phyloP scores from a whole-genome alignment of 2,329 filamentous ascomycete species.

The Pseudogymnoascus destructans region DNA sequence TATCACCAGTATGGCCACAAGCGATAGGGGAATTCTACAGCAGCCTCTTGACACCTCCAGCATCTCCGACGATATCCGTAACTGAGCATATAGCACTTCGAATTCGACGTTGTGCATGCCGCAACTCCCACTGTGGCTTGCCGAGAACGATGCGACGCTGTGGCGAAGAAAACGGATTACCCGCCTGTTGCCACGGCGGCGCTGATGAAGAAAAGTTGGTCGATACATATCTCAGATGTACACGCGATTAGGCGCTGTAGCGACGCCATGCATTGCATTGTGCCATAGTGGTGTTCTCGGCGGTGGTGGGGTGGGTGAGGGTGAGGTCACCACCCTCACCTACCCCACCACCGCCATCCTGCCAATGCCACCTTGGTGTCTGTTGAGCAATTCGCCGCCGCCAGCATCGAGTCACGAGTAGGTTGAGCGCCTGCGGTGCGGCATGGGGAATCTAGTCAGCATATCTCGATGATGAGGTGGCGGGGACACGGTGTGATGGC shows the following conservation, averaged over 20 bases:
- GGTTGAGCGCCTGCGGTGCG: neutral
- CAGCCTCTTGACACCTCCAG: neutral
- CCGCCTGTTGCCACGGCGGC: neutral
- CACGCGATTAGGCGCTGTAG: constrained; percentile 7
- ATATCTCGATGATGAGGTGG: neutral
- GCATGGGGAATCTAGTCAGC: neutral
- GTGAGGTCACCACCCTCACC: too few species aligned
- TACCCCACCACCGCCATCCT: neutral
- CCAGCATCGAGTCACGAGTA: neutral
- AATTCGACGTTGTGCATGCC: neutral
- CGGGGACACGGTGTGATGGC: neutral
- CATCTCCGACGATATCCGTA: too few species aligned
- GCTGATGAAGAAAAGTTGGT: neutral
- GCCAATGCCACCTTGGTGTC: neutral
- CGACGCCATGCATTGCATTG: constrained; percentile 4
- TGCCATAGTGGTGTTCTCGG: neutral
- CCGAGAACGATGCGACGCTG: neutral
- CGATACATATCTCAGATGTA: constrained; percentile 5
- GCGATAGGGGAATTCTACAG: neutral
- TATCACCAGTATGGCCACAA: neutral
- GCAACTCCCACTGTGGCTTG: neutral
- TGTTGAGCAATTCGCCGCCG: constrained; percentile 5
- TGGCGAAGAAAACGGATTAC: neutral
- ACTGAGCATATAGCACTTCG: neutral
- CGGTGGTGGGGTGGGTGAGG: too few species aligned